phyloP scores from a whole-genome alignment of 805 yeast genomes.

The Yarrowia sp. region DNA sequence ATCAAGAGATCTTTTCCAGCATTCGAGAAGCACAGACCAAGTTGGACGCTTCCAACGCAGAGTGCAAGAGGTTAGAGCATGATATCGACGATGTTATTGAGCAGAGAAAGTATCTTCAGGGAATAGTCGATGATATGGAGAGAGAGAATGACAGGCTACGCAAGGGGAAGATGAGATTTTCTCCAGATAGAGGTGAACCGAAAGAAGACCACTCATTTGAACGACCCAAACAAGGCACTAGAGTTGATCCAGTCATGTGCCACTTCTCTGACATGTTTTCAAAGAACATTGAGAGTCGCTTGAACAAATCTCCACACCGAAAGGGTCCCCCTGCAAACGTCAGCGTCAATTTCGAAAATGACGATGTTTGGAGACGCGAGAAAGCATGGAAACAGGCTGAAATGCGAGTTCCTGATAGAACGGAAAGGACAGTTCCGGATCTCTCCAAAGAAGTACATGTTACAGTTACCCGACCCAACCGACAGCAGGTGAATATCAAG shows the following conservation, averaged over 20 bases:
- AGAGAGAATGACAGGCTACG: not conserved
- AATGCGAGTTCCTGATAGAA: not conserved
- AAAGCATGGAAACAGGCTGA: constrained; percentile 5
- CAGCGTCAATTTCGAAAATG: not conserved
- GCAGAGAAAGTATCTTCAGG: not conserved
- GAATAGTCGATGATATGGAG: not conserved
- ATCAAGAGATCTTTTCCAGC: constrained; percentile 1
- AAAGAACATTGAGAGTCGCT: not conserved
- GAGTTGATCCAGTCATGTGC: not conserved
- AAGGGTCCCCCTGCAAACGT: not conserved
- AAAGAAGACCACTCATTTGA: too few relatives aligned
- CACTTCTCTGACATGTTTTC: not conserved
- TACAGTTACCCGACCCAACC: not conserved
- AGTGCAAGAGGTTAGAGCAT: not conserved
- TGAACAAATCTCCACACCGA: constrained; percentile 9
- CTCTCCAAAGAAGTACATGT: not conserved
- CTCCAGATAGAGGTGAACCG: not conserved
- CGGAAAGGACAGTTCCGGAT: not conserved
- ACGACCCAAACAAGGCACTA: not conserved
- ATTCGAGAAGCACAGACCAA: constrained; percentile 7
- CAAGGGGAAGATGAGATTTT: not conserved
- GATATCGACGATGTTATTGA: not conserved
- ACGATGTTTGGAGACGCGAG: not conserved
- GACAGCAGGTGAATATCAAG: constrained; percentile 1
- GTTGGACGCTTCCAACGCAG: not conserved